Evolutionary conservation across 2,329 filamentous ascomycete genomes (phyloP).

Genomic region (Xylariaceae sp.): DNA sequence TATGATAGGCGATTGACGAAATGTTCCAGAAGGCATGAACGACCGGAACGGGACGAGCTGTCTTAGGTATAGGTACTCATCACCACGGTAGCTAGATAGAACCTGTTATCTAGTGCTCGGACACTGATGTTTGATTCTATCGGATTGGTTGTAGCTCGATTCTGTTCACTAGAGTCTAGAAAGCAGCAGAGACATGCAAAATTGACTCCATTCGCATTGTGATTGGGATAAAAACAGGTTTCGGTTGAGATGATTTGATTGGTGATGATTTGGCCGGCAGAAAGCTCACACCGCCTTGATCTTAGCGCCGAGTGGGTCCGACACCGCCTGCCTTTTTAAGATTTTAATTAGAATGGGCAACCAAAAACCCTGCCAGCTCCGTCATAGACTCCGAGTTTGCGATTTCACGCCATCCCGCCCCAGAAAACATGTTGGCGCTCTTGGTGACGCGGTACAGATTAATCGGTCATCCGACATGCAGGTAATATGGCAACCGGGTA

Average conservation of each 20-base stretch:
- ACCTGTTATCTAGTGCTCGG: too few relatives aligned
- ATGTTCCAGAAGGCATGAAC: too few relatives aligned
- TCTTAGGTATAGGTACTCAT: too few relatives aligned
- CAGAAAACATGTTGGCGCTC: not conserved
- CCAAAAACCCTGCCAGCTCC: not conserved
- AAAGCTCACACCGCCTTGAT: slow-evolving; percentile 2
- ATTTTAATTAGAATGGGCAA: not conserved
- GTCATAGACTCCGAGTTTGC: not conserved
- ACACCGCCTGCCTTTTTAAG: slow-evolving; percentile 6
- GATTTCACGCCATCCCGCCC: not conserved
- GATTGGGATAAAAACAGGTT: not conserved
- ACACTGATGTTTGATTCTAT: too few relatives aligned
- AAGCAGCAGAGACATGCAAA: too few relatives aligned
- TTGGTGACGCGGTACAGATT: not conserved
- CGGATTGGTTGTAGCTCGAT: too few relatives aligned
- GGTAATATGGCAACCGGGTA: slow-evolving; percentile 29
- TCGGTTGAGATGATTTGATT: not conserved
- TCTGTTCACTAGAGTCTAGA: too few relatives aligned
- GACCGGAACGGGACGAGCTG: too few relatives aligned
- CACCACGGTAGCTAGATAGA: too few relatives aligned
- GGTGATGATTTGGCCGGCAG: slow-evolving; percentile 10
- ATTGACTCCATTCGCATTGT: too few relatives aligned
- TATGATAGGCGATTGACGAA: too few relatives aligned
- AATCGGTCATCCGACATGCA: slow-evolving; percentile 22
- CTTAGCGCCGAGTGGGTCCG: not conserved